phyloP scores from a whole-genome alignment of 345 rosid genomes.

The Lepidium aucheri region DNA sequence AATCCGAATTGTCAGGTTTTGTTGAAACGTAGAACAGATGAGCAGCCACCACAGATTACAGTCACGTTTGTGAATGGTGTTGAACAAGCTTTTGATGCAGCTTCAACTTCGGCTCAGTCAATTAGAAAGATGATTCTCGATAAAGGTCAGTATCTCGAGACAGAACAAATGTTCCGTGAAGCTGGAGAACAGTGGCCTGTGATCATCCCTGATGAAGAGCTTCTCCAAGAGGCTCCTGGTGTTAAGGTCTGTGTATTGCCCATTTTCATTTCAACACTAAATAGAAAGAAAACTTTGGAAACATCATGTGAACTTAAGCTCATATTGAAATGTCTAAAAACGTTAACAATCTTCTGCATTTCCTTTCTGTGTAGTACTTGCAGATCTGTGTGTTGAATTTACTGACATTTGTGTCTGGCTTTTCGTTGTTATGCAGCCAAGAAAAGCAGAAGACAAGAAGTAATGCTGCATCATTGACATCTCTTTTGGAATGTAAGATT shows the following conservation, averaged over 20 bases:
- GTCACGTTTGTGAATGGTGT: conserved; percentile 84
- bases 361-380: neutral
- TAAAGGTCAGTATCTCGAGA: conserved; percentile 71
- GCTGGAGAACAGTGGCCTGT: conserved; percentile 93
- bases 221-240: conserved; percentile 54
- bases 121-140: conserved; percentile 73
- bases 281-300: neutral
- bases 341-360: neutral
- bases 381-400: neutral
- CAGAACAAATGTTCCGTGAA: conserved; percentile 90
- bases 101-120: conserved; percentile 64
- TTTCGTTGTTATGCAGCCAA: conserved; percentile 38
- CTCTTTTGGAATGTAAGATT: neutral
- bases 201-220: conserved; percentile 68
- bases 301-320: neutral
- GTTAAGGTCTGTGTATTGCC: conserved; percentile 47
- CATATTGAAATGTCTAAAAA: neutral
- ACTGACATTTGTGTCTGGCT: neutral
- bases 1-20: conserved; percentile 70
- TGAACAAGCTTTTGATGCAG: conserved; percentile 72
- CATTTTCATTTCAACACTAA: neutral
- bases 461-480: neutral
- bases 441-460: conserved; percentile 81
- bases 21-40: conserved; percentile 89
- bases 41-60: conserved; percentile 67